Percentiles rank a stretch among this genome's conserved stretches.
Evolutionary conservation across 306 rosid genomes (phyloP).

Genomic region (Pterocarpus santalinus): DNA sequence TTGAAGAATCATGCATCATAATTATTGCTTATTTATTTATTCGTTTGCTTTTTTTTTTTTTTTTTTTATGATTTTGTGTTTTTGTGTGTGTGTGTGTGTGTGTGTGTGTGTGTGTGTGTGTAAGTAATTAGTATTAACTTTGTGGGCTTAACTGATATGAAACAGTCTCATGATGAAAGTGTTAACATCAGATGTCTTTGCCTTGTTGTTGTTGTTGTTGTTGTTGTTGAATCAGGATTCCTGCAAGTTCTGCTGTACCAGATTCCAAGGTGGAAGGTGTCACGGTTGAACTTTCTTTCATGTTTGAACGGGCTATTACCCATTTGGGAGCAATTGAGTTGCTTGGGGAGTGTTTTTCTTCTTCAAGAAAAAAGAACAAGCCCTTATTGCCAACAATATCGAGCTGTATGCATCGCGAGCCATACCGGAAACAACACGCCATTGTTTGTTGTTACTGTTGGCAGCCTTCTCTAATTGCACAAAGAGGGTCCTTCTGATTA

Average conservation of each 20-base stretch:
- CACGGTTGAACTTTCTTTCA: constrained; percentile 50
- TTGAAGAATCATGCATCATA: background rate
- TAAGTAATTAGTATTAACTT: background rate
- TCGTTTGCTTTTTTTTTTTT: background rate
- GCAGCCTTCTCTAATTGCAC: constrained; percentile 38
- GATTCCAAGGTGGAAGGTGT: constrained; percentile 49
- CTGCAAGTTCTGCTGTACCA: constrained; percentile 37
- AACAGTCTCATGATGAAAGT: background rate
- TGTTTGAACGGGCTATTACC: constrained; percentile 53
- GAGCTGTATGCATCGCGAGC: constrained; percentile 48
- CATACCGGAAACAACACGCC: constrained; percentile 34
- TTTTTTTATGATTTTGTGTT: background rate
- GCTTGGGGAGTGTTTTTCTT: constrained; percentile 53
- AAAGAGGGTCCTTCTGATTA: constrained; percentile 10
- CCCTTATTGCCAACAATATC: constrained; percentile 6
- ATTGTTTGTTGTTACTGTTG: constrained; percentile 42
- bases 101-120: no score
- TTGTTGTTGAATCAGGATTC: background rate
- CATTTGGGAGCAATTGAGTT: constrained; percentile 51
- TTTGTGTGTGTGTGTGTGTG: no score
- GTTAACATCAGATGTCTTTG: background rate
- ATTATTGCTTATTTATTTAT: background rate
- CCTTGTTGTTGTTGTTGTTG: background rate
- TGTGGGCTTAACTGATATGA: no score
- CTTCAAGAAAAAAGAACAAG: constrained; percentile 50